Base-by-base conservation (phyloP, 2,329 filamentous ascomycete genomes). In the Pestalotiopsis sp. region DNA sequence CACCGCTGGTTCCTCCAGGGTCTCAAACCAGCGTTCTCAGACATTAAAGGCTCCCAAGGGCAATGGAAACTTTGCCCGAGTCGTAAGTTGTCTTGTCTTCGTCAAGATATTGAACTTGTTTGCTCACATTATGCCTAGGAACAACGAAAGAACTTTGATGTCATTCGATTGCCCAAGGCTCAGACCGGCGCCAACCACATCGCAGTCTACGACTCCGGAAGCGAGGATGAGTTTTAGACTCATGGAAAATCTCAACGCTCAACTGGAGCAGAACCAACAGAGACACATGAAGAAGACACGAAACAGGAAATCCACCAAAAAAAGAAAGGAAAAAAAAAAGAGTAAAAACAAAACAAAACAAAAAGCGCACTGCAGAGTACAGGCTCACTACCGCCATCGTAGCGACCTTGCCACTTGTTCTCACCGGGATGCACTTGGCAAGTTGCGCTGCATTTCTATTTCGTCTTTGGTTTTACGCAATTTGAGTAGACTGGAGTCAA, bases 131-230 rank as follows among this genome's bases (percentile, higher is more conserved):
- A 62, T 62, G 5, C 17, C 5, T 27, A 65, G 62, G 62, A 65
- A 17, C 36, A 36, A 39, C 38, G 62, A 23, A 65, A 25, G 31
- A 20, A 38, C 20, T 65, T 65, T 39, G 38, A n/a, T 6, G 7
- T 20, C 6, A 13, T 25, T 14, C 12, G 17, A 7, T n/a, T 12
- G 49, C 38, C 9, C 4, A 11, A 25, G n/a, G 23, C 7, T 31
- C 17, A 38, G 25, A 11, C 38, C 11, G 62, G 62, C 7, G 20
- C 20, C 25, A 17, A 56, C 36, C 23, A 41, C 41, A 27, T 61
- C 23, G 57, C 49, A 20, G 45, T 45, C 4, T 67, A 67, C 38
- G 58, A 67, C n/a, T 67, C 66, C 9, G 66, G 66, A 39, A 67
- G 66, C 23, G 66, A 39, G 11, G 66, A 67, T n/a, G 57, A 61